phyloP scores from a whole-genome alignment of 2,329 filamentous ascomycete species.

The Aspergillus pseudoterreus region DNA sequence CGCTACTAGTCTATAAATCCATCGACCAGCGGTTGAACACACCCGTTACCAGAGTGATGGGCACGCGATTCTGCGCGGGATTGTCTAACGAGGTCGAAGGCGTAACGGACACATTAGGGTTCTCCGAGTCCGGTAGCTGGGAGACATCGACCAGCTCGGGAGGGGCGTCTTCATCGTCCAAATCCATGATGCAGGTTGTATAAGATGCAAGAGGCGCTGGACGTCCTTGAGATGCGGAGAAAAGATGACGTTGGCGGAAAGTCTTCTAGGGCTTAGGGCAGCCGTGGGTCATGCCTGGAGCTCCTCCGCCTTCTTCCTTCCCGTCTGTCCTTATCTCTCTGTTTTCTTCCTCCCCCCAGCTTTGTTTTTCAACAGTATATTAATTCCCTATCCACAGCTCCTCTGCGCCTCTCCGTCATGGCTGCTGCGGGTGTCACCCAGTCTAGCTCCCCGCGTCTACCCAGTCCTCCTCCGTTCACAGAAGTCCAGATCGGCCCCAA shows the following conservation, averaged over 20 bases:
- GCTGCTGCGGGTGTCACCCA: slow-evolving; percentile 45
- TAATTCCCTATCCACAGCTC: slow-evolving; percentile 7
- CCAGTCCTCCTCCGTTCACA: slow-evolving; percentile 88
- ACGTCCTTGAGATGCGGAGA: not conserved
- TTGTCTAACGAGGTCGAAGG: slow-evolving; percentile 23
- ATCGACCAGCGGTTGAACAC: slow-evolving; percentile 10
- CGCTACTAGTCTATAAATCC: not conserved
- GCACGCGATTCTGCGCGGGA: slow-evolving; percentile 38
- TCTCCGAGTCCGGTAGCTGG: slow-evolving; percentile 23
- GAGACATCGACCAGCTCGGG: slow-evolving; percentile 43
- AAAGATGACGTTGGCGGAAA: slow-evolving; percentile 18
- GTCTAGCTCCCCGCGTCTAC: slow-evolving; percentile 84
- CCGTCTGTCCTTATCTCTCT: slow-evolving; percentile 7
- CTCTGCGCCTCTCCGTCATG: slow-evolving; percentile 28
- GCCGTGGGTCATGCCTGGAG: slow-evolving; percentile 9
- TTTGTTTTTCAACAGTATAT: not conserved
- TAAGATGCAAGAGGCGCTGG: not conserved
- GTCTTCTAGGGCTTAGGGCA: slow-evolving; percentile 13
- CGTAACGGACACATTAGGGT: slow-evolving; percentile 18
- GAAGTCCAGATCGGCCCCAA: slow-evolving; percentile 86
- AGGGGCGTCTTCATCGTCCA: slow-evolving; percentile 44
- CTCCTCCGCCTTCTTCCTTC: slow-evolving; percentile 13
- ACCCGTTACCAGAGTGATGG: slow-evolving; percentile 51
- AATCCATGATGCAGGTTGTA: slow-evolving; percentile 1
- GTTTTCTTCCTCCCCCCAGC: slow-evolving; percentile 1